These are phyloP conservation scores for Paecilomyces niveus DNA, from an alignment of 2,329 filamentous ascomycete species.

Conservation along the genomic window DNA sequence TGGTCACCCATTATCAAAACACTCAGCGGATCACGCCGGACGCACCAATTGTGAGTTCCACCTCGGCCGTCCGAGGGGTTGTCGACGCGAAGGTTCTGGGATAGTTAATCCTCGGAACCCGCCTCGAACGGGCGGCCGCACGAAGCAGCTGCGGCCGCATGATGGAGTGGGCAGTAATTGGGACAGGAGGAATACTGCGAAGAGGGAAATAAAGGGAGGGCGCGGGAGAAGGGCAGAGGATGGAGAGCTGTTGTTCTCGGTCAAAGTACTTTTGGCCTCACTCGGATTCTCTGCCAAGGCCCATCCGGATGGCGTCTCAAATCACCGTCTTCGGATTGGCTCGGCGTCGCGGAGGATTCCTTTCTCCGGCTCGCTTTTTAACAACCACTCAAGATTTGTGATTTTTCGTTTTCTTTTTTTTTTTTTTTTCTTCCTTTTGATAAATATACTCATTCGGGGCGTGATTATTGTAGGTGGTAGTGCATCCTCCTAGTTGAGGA, in stretches of 20 bases:
- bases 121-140: slow-evolving; percentile 52
- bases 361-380: slow-evolving; percentile 18
- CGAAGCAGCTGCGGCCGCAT: slow-evolving; percentile 60
- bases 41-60: slow-evolving; percentile 92
- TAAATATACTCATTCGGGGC: slow-evolving; percentile 52
- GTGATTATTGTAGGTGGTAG: slow-evolving; percentile 60
- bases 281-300: slow-evolving; percentile 1
- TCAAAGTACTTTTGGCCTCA: slow-evolving; percentile 11
- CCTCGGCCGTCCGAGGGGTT: slow-evolving; percentile 72
- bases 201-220: slow-evolving; percentile 10
- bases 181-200: slow-evolving; percentile 8
- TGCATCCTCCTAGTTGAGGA: slow-evolving; percentile 17
- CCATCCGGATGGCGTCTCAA: slow-evolving; percentile 24
- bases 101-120: slow-evolving; percentile 48
- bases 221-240: slow-evolving; percentile 16
- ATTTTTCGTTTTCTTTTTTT: slow-evolving; percentile 8
- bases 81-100: slow-evolving; percentile 78
- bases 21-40: slow-evolving; percentile 54
- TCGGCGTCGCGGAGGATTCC: slow-evolving; percentile 22
- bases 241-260: slow-evolving; percentile 12
- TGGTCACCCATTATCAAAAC: slow-evolving; percentile 1
- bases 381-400: slow-evolving; percentile 13
- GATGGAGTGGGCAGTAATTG: slow-evolving; percentile 30
- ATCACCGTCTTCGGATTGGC: slow-evolving; percentile 32
- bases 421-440: slow-evolving; percentile 28